A percentile compares a stretch with the other conserved stretches of the same genome.
Conservation (phyloP, 78 protist species). For the Paratrimastix pyriformis region DNA sequence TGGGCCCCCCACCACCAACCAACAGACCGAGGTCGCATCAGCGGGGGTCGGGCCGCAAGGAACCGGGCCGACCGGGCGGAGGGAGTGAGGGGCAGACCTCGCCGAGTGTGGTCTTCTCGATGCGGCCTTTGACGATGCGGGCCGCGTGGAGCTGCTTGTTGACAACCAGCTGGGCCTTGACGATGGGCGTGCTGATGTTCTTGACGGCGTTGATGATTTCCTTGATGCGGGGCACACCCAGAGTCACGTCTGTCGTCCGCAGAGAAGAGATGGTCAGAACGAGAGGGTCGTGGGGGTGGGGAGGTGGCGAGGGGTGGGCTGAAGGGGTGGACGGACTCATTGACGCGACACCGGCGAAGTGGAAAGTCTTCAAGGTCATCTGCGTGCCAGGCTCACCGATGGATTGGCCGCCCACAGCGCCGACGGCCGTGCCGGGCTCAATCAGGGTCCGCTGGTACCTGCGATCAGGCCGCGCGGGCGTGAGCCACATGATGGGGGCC, state of each 20-base stretch:
- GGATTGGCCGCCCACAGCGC: conserved; percentile 93
- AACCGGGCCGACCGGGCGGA: too few species aligned
- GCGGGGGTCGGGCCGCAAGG: too few species aligned
- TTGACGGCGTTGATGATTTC: conserved; percentile 96
- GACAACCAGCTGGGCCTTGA: conserved; percentile 58
- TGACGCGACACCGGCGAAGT: conserved; percentile 98
- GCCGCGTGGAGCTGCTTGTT: conserved; percentile 44
- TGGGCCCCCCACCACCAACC: background rate
- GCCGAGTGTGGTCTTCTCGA: conserved; percentile 78
- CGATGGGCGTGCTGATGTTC: conserved; percentile 84
- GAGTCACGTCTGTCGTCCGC: conserved; percentile 64
- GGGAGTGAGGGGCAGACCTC: conserved; percentile 35
- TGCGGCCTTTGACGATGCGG: conserved; percentile 73
- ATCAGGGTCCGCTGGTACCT: too few species aligned
- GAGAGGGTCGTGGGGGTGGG: background rate
- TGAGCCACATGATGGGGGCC: too few species aligned
- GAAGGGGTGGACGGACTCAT: conserved; percentile 50
- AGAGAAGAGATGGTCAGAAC: too few species aligned
- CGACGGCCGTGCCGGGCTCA: conserved; percentile 96
- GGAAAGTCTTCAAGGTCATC: conserved; percentile 98
- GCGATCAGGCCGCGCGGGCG: too few species aligned
- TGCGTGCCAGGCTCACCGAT: conserved; percentile 99
- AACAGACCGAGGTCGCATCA: too few species aligned
- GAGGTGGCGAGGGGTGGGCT: conserved; percentile 42
- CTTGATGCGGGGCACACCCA: conserved; percentile 84